A percentile compares a stretch with the other conserved stretches of the same genome.
Evolutionary conservation across 2,329 filamentous ascomycete genomes (phyloP).

Genomic region (Blumeria graminis): DNA sequence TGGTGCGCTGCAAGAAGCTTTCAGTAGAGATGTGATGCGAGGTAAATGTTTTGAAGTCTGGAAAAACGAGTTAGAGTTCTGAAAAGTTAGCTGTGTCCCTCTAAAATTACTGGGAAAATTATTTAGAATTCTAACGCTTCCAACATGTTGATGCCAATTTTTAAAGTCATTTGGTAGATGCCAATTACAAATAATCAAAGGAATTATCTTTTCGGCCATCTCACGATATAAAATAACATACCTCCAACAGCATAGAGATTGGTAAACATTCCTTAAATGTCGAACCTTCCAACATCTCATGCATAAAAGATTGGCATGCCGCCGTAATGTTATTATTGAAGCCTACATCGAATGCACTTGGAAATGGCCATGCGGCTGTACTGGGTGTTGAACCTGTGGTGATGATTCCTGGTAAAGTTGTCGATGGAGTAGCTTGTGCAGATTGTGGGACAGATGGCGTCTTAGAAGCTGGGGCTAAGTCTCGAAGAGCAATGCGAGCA

Average conservation of each 20-base stretch:
- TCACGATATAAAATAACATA: conserved; percentile 18
- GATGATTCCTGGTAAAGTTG: too few relatives aligned
- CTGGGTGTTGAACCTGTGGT: conserved; percentile 2
- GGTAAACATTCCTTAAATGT: conserved; percentile 39
- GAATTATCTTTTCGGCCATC: neutral
- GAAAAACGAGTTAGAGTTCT: conserved; percentile 76
- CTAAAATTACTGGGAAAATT: too few relatives aligned
- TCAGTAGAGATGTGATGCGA: conserved; percentile 52
- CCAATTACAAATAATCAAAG: neutral
- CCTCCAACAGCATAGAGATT: conserved; percentile 61
- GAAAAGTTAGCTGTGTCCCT: conserved; percentile 1
- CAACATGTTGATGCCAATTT: too few relatives aligned
- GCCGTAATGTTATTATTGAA: conserved; percentile 35
- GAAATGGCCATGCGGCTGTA: conserved; percentile 22
- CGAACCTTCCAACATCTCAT: conserved; percentile 10
- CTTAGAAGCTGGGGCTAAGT: too few relatives aligned
- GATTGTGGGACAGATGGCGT: too few relatives aligned
- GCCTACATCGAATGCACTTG: conserved; percentile 41
- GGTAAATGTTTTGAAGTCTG: conserved; percentile 45
- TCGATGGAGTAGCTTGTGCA: too few relatives aligned
- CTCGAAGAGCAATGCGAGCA: too few relatives aligned
- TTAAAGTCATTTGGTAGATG: too few relatives aligned
- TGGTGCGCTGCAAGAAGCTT: conserved; percentile 51
- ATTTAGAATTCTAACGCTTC: too few relatives aligned
- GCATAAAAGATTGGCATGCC: conserved; percentile 12